These are phyloP conservation scores for Carex parvula DNA, from an alignment of 176 grass and related monocot genomes.

Conservation along the genomic window DNA sequence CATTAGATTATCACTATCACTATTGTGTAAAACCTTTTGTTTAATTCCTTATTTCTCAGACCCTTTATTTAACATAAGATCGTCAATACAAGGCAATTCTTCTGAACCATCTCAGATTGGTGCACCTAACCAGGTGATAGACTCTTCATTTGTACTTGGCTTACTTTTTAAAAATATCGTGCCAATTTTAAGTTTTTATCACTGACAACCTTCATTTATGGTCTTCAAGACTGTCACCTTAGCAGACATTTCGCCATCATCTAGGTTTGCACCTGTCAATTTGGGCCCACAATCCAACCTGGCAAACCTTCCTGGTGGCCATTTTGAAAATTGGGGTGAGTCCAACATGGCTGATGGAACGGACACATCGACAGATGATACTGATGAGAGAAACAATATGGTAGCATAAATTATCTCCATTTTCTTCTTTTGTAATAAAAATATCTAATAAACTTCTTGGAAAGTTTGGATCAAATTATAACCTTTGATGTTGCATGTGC, in stretches of 20 bases:
- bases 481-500: conserved; percentile 15
- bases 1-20: not conserved
- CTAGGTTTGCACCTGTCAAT: conserved; percentile 18
- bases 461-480: conserved; percentile 14
- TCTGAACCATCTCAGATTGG: conserved; percentile 27
- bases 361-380: conserved; percentile 71
- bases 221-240: conserved; percentile 12
- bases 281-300: conserved; percentile 20
- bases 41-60: conserved; percentile 19
- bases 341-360: conserved; percentile 58
- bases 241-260: not conserved
- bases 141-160: not conserved
- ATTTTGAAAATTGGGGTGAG: conserved; percentile 37
- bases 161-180: not conserved
- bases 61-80: conserved; percentile 30
- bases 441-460: not conserved
- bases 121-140: conserved; percentile 20
- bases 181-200: not conserved
- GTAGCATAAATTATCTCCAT: conserved; percentile 32
- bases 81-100: not conserved
- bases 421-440: not conserved
- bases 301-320: conserved; percentile 13
- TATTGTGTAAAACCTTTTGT: not conserved
- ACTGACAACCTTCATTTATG: not conserved
- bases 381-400: conserved; percentile 49